Conservation (phyloP, 345 rosid genomes). For the Moricandia moricandioides region DNA sequence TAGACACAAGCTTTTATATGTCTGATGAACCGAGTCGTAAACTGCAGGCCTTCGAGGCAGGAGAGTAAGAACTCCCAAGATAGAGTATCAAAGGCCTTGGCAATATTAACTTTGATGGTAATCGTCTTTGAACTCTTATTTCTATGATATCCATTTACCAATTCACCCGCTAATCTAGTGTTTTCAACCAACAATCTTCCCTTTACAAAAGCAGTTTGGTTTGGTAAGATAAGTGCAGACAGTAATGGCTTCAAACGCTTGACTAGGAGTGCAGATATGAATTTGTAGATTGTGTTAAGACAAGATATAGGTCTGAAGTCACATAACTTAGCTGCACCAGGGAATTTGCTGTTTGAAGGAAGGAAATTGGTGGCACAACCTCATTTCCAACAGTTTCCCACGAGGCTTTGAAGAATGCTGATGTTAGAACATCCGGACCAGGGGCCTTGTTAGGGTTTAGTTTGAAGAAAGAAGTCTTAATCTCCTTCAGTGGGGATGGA, state of each 20-base stretch:
- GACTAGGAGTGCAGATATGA: background rate
- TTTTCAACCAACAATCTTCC: no score
- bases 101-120: background rate
- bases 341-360: background rate
- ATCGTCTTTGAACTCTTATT: background rate
- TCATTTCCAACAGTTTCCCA: no score
- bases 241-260: background rate
- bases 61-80: background rate
- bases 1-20: background rate
- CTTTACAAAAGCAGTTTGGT: background rate
- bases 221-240: background rate
- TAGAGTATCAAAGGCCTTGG: background rate
- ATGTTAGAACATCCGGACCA: no score
- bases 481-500: no score
- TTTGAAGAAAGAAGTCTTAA: no score
- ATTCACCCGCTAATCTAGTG: background rate
- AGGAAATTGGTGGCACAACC: background rate
- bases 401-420: no score
- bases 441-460: no score
- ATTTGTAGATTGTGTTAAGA: no score
- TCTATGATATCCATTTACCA: background rate
- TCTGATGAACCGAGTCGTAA: background rate
- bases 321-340: background rate
- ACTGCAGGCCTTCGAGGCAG: background rate
- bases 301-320: background rate